phyloP scores from a whole-genome alignment of 495 filamentous ascomycete genomes.

The Penicillium longicatenatum region DNA sequence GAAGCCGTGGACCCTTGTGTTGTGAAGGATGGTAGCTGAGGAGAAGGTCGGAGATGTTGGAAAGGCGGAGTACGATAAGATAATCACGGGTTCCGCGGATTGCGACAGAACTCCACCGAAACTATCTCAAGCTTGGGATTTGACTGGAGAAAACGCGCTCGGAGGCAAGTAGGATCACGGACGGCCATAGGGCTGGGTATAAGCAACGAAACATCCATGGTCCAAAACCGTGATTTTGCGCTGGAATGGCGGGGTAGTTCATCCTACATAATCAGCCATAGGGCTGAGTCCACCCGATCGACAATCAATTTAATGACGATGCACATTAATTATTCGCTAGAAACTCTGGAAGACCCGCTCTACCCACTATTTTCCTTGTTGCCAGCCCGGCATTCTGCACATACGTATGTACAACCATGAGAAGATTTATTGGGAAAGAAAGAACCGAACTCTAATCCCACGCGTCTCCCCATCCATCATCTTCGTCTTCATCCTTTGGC shows the following conservation, averaged over 20 bases:
- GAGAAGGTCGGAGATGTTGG: slow-evolving; percentile 2
- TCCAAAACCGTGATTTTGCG: background rate
- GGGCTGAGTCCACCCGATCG: slow-evolving; percentile 4
- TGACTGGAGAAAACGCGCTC: background rate
- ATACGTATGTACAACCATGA: slow-evolving; percentile 11
- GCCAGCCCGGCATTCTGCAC: background rate
- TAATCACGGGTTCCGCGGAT: slow-evolving; percentile 6
- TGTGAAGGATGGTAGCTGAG: background rate
- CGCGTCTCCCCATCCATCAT: slow-evolving; percentile 61
- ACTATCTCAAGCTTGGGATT: background rate
- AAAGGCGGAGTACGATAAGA: slow-evolving; percentile 7
- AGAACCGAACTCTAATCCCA: slow-evolving; percentile 41
- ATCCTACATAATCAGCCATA: background rate
- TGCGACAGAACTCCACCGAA: background rate
- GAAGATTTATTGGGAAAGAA: background rate
- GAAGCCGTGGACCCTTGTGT: background rate
- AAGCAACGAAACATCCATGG: background rate
- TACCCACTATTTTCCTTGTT: background rate
- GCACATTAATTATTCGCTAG: slow-evolving; percentile 4
- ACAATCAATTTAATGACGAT: background rate
- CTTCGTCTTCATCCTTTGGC: slow-evolving; percentile 49
- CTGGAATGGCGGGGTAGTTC: background rate
- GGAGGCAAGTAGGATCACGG: background rate
- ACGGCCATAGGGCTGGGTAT: too few relatives aligned
- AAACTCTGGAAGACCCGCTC: background rate